Evolutionary conservation across 169 alveolate genomes (phyloP), one percentile per base, ranked within the genome.

Genomic region (Plasmodium berghei): DNA sequence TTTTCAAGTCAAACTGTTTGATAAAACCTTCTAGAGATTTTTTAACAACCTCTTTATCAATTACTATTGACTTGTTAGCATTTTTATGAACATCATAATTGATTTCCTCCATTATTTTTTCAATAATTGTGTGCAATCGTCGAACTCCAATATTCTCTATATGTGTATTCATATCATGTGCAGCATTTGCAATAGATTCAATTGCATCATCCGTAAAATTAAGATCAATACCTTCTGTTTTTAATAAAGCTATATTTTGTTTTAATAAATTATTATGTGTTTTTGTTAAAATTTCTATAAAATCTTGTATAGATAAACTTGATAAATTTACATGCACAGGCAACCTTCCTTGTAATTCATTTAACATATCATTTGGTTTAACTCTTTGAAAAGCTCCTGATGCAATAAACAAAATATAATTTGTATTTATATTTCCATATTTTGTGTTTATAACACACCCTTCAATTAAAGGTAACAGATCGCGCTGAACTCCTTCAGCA

Each of bases 401-500:
- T 5, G 97, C 97, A 12, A 97, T 96, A 63, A 97, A 97, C 46
- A 97, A 75, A 16, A 97, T 96, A 80, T 97, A 96, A 73, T 97
- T 96, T 5, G 97, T 96, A 66, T 94, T 94, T 8, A 94, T 92
- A 58, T 94, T 95, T 56, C 98, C 97, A 59, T 93, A 93, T 46
- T 96, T 95, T 1, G 98, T 95, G 40, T 93, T 48, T 18, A 97
- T 95, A 34, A 94, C 93, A 20, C 97, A 90, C 1, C 98, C 98
- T 73, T 97, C 98, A 14, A 97, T 89, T 20, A 97, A 72, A 3
- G 98, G 98, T 42, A 97, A 66, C 26, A 97, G 72, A 88, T 97
- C 98, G 42, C 98, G 93, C 89, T 97, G 96, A 10, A 97, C 98
- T 16, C 98, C 98, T 87, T 96, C 98, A 28, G 96, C 95, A 24